Base-by-base conservation (phyloP, 306 rosid genomes). In the Oemleria cerasiformis region DNA sequence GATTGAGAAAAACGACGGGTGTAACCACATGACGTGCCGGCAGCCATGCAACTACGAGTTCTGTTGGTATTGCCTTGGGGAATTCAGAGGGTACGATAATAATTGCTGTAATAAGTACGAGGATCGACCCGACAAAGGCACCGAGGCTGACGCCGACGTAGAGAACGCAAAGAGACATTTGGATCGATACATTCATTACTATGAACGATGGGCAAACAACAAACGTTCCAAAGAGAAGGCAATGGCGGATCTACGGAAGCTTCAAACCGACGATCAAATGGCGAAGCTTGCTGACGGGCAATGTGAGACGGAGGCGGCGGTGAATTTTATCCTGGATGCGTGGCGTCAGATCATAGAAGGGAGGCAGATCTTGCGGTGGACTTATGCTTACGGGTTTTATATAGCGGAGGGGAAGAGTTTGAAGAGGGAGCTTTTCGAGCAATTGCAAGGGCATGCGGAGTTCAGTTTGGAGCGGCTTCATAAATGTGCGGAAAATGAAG, bases 311-410 rank as follows among this genome's bases (percentile, higher is more conserved):
- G 8, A 67, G 30, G 15, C 15, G 15, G n/a, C 49, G 41, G 10
- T 34, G 34, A 67, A 3, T 17, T 67, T 67, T 41, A 8, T 67
- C 1, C 17, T 2, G 17, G 72, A 67, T 2, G 72, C 72, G 9
- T 67, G 72, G 72, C 30, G 30, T n/a, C 72, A 49, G 60, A 67
- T 67, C 19, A 49, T 67, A 17, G 59, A 49, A 17, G 49, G 71
- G 34, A 67, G 71, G 59, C 45, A 67, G 71, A 30, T 67, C 4
- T 1, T 67, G 59, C 44, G 11, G 38, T 67, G 71, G 71, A 67
- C 58, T 20, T 67, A 67, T 67, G 60, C 44, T 2, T 67, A 67
- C 48, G 71, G 71, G 9, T 67, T 30, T 30, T 67, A 30, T 30
- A 48, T 67, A 2, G 44, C 58, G 36, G 59, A 67, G 45, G 25